Evolutionary conservation across 257 asterid genomes (phyloP).

Genomic region (Nemophila menziesii): DNA sequence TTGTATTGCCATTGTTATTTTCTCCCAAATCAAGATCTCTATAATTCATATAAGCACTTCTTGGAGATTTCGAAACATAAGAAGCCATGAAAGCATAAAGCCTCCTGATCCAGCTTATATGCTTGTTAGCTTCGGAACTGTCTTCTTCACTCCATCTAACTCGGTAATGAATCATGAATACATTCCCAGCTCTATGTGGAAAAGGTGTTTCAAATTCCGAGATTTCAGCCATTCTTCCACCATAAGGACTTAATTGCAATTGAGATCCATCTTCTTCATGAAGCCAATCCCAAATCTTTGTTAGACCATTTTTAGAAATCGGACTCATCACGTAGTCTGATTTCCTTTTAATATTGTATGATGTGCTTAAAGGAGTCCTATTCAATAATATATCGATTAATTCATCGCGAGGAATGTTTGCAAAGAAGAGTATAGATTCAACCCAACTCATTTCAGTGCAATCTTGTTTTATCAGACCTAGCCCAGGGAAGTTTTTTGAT

Average conservation of each 20-base stretch:
- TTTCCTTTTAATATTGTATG: not conserved
- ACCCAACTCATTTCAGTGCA: not conserved
- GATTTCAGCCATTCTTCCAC: not conserved
- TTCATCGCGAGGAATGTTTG: not conserved
- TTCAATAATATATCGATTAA: not conserved
- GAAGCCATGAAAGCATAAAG: not conserved
- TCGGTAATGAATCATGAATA: not conserved
- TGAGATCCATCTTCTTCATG: not conserved
- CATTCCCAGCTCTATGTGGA: not conserved
- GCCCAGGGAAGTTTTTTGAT: not conserved
- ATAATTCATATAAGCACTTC: not conserved
- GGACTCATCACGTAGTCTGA: not conserved
- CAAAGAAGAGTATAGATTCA: not conserved
- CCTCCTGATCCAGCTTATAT: not conserved
- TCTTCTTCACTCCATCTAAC: not conserved
- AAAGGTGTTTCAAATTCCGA: not conserved
- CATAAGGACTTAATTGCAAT: not conserved
- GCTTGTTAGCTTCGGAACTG: not conserved
- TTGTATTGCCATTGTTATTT: not conserved
- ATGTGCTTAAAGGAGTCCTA: not conserved
- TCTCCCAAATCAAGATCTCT: not conserved
- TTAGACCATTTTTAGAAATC: not conserved
- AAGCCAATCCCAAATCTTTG: not conserved
- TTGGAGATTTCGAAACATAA: not conserved
- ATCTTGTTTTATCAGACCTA: not conserved